phyloP scores from a whole-genome alignment of 768 basidiomycete species.

The Cystoderma amianthinum region DNA sequence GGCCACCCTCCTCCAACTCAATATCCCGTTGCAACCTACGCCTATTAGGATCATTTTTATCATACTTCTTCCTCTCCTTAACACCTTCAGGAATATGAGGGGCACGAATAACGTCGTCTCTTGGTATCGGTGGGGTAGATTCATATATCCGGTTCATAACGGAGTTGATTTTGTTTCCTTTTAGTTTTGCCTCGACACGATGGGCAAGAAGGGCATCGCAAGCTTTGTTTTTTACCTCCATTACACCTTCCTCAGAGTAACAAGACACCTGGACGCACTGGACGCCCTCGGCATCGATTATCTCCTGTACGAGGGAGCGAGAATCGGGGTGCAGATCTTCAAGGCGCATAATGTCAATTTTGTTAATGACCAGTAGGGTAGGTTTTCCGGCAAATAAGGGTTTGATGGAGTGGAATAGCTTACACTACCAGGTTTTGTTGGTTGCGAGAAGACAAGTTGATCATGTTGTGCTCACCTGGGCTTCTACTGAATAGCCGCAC shows the following conservation, averaged over 20 bases:
- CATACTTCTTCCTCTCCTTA: conserved; percentile 72
- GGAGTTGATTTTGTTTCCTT: conserved; percentile 87
- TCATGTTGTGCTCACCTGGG: conserved; percentile 55
- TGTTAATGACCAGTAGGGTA: conserved; percentile 93
- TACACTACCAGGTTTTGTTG: conserved; percentile 51
- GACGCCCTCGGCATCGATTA: conserved; percentile 69
- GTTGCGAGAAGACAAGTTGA: conserved; percentile 1
- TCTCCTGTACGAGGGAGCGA: conserved; percentile 79
- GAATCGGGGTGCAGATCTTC: conserved; percentile 76
- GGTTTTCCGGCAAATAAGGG: conserved; percentile 94
- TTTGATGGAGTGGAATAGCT: conserved; percentile 99
- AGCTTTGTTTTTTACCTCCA: conserved; percentile 91
- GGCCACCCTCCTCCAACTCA: conserved; percentile 81
- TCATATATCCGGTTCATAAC: conserved; percentile 96
- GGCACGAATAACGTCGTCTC: conserved; percentile 84
- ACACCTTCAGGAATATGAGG: conserved; percentile 88
- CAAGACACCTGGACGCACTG: conserved; percentile 83
- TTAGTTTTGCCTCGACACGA: conserved; percentile 90
- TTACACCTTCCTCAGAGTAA: conserved; percentile 95
- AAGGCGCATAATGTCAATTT: conserved; percentile 88
- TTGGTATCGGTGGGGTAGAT: conserved; percentile 79
- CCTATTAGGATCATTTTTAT: conserved; percentile 81
- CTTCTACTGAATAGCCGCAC: conserved; percentile 95
- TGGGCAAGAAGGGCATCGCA: conserved; percentile 95
- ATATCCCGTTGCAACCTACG: conserved; percentile 69